These are phyloP conservation scores for Lentinula detonsa DNA, from an alignment of 768 basidiomycete species.

Conservation along the genomic window DNA sequence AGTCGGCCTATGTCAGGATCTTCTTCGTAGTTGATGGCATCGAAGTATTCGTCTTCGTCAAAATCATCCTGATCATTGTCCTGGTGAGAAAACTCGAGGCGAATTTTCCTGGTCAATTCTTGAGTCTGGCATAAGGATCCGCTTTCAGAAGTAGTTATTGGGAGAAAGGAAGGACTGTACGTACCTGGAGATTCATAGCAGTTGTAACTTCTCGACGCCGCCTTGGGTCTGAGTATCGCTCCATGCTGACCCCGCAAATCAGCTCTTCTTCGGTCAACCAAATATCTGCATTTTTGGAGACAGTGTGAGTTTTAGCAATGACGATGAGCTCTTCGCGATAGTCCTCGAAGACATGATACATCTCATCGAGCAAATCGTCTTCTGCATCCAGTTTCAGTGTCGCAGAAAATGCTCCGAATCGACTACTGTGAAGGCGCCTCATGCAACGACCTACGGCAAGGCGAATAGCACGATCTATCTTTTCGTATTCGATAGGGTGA, in stretches of 20 bases:
- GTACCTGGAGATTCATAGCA: conserved; percentile 1
- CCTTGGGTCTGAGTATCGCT: background rate
- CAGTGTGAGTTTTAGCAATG: conserved; percentile 3
- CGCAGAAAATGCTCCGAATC: background rate
- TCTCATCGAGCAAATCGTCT: background rate
- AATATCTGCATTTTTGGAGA: background rate
- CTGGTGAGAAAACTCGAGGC: background rate
- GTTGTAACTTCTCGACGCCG: background rate
- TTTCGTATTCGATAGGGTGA: background rate
- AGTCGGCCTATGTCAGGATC: background rate
- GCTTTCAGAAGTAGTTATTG: background rate
- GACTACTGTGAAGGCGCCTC: background rate
- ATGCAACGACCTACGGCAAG: background rate
- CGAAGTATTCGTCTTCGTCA: conserved; percentile 5
- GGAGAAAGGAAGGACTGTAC: background rate
- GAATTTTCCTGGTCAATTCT: background rate
- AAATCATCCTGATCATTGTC: background rate
- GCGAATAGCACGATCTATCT: background rate
- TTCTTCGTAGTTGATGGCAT: conserved; percentile 1
- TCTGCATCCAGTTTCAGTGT: background rate
- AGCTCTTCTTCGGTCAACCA: background rate
- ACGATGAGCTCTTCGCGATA: background rate
- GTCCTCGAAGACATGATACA: conserved; percentile 5
- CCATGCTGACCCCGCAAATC: background rate
- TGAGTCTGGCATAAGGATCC: background rate